Evolutionary conservation across 169 alveolate genomes (phyloP), one percentile per base, ranked within the genome.

Genomic region (Perkinsus olseni): DNA sequence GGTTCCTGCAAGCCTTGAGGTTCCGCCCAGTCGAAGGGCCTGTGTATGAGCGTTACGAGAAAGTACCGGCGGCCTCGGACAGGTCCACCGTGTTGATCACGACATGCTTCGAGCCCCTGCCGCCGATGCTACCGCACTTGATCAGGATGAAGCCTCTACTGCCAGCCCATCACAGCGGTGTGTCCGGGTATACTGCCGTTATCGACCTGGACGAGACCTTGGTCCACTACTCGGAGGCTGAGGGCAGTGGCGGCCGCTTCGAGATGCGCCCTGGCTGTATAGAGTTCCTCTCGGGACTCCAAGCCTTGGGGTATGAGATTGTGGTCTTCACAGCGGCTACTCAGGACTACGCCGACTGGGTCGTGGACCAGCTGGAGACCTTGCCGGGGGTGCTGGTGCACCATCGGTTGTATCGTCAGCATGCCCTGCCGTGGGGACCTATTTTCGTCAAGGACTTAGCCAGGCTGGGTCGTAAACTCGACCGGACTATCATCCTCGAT

Each of bases 191-290:
- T 93, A 96, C 98, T 48, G 92, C 97, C 34, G 98, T 97, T 0
- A 94, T 97, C 38, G 99, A 97, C 95, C 93, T 97, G 36, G 99
- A 97, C 95, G 98, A 97, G 93, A 97, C 99, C 90, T 92, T 97
- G 91, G 98, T 97, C 39, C 98, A 97, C 95, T 97, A 96, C 94
- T 95, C 94, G 92, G 97, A 97, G 92, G 93, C 6, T 13, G 96
- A 93, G 40, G 93, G 94, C 38, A 94, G 95, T 13, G 97, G 96
- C 91, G 99, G 99, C 3, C 92, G 94, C 93, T 97, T 96, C 93
- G 94, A 96, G 51, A 97, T 97, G 8, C 94, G 99, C 50, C 99
- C 99, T 1, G 96, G 96, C 37, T 93, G 94, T 92, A 92, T 94
- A 20, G 94, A 96, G 74, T 97, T 97, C 95, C 94, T 97, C 40